Evolutionary conservation across 148 eudicot genomes (phyloP).

Genomic region (Rhododendron williamsianum): DNA sequence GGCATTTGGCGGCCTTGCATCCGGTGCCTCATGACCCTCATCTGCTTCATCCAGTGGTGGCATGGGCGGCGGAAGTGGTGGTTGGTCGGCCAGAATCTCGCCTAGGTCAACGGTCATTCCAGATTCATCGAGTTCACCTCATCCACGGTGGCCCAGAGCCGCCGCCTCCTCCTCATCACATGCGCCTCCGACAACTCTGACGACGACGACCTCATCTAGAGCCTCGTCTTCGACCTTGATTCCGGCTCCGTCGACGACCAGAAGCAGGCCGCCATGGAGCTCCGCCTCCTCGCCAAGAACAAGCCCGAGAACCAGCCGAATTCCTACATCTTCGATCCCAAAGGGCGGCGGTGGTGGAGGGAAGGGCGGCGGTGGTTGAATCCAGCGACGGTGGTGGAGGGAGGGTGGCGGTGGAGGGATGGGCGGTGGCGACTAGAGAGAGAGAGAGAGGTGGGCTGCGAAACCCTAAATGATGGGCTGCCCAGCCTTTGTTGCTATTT

Average conservation of each 20-base stretch:
- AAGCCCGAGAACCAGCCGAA: conserved; percentile 55
- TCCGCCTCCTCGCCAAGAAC: conserved; percentile 70
- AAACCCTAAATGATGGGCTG: no score
- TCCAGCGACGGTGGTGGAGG: no score
- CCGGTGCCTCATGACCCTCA: neutral
- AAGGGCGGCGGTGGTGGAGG: no score
- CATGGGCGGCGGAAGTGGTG: conserved; percentile 15
- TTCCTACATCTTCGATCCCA: no score
- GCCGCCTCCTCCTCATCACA: conserved; percentile 42
- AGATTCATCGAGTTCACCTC: conserved; percentile 70
- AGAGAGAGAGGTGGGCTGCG: no score
- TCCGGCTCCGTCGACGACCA: conserved; percentile 50
- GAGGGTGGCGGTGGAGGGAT: no score
- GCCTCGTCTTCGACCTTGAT: conserved; percentile 46
- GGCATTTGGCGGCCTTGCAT: neutral
- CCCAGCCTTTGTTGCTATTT: no score
- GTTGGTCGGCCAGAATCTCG: conserved; percentile 18
- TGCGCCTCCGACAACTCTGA: conserved; percentile 67
- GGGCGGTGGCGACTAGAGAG: no score
- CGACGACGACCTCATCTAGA: conserved; percentile 35
- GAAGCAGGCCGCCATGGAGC: conserved; percentile 71
- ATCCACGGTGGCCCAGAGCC: conserved; percentile 35
- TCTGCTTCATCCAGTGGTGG: conserved; percentile 9
- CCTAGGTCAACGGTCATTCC: conserved; percentile 3
- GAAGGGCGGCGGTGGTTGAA: no score